These are phyloP conservation scores for Alternaria ethzedia DNA, from an alignment of 2,329 filamentous ascomycete genomes.

Conservation along the genomic window DNA sequence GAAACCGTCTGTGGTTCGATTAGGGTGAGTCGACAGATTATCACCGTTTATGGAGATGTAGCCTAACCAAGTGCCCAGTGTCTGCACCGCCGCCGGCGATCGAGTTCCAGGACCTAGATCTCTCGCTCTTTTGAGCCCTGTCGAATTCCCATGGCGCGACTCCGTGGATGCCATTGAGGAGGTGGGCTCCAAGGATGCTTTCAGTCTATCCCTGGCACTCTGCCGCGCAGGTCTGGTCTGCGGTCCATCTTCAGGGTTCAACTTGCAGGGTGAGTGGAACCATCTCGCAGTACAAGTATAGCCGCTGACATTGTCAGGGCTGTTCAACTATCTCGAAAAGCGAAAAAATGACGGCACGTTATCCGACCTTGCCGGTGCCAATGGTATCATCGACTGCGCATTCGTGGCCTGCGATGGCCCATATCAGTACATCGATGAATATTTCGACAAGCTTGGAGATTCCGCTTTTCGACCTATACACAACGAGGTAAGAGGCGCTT, in stretches of 20 bases:
- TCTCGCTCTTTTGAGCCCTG: slow-evolving; percentile 58
- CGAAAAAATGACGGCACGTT: slow-evolving; percentile 19
- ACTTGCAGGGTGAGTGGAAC: slow-evolving; percentile 54
- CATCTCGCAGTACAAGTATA: not conserved
- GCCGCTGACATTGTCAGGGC: slow-evolving; percentile 12
- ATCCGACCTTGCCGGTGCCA: slow-evolving; percentile 8
- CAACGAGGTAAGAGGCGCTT: slow-evolving; percentile 13
- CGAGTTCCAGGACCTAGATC: slow-evolving; percentile 64
- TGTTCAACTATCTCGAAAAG: slow-evolving; percentile 22
- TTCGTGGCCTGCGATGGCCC: slow-evolving; percentile 70
- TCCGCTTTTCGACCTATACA: slow-evolving; percentile 29
- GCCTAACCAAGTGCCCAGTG: slow-evolving; percentile 44
- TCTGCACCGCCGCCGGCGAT: slow-evolving; percentile 64
- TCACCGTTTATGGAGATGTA: not conserved
- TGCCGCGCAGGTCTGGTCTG: slow-evolving; percentile 65
- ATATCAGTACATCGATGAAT: slow-evolving; percentile 67
- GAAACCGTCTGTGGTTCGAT: slow-evolving; percentile 23
- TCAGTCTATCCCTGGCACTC: slow-evolving; percentile 59
- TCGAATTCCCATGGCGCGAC: slow-evolving; percentile 65
- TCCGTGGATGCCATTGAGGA: slow-evolving; percentile 64
- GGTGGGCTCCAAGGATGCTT: slow-evolving; percentile 63
- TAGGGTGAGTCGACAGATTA: slow-evolving; percentile 13
- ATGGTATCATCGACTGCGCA: slow-evolving; percentile 22
- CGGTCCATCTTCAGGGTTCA: slow-evolving; percentile 67
- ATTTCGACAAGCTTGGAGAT: slow-evolving; percentile 62